Evolutionary conservation across 345 rosid genomes (phyloP), one percentile per base, ranked within the genome.

Genomic region (Salix dunnii): DNA sequence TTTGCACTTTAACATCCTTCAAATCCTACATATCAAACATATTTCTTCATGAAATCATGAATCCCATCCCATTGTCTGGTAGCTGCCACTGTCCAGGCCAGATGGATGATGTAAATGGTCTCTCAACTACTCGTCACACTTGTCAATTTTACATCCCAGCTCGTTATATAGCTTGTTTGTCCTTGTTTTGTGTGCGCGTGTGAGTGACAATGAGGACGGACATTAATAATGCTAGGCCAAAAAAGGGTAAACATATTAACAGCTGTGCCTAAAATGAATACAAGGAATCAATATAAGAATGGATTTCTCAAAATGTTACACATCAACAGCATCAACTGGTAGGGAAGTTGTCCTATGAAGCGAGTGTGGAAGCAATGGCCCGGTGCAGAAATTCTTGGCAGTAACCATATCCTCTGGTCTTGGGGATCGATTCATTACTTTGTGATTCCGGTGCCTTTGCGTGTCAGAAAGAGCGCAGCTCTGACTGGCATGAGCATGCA

Each of bases 301-400:
- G 73, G 16, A 79, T 51, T 58, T 79, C 65, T 75, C 58, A 75
- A 80, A 7, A 67, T 63, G 30, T 82, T 83, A 84, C 78, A 82
- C 73, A 80, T 86, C 85, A 82, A 87, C 86, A 65, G 94, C 89
- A 81, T 90, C 96, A 58, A 89, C 91, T 3, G 91, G 95, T 9
- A 91, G 89, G 62, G 98, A 90, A 71, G 86, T 81, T 55, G 97
- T 83, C 74, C 90, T 89, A 67, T 88, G 85, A 60, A 90, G 88
- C 46, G 90, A 85, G 62, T 81, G 74, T 40, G 92, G 90, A 76
- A 83, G 74, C 51, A 88, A 71, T 60, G 84, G 82, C 17, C 83
- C 86, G 9, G 77, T 76, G 68, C 49, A 81, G 82, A 78, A 77
- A 77, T 77, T 74, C 63, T 87, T 82, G 68, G 85, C 80, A 49